Conservation (phyloP, 176 grass and related monocot species). For the Carex parvula region DNA sequence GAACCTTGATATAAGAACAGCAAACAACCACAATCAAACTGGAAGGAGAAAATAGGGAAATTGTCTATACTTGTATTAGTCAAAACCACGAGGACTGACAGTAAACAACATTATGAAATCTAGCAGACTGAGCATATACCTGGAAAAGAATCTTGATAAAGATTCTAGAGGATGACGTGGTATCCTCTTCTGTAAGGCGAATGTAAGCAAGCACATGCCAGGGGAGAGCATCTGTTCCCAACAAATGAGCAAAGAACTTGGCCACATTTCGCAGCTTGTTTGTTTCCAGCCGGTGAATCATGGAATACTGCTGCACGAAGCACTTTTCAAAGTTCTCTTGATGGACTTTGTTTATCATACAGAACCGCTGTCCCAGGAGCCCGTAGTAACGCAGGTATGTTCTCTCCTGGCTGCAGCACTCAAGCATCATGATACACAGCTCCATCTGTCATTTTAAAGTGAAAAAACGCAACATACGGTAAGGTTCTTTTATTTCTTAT, state of each 20-base stretch:
- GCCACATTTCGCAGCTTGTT: conserved; percentile 94
- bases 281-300: conserved; percentile 90
- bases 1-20: conserved; percentile 13
- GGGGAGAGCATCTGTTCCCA: conserved; percentile 73
- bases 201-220: conserved; percentile 95
- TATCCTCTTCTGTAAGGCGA: conserved; percentile 91
- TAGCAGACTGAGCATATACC: conserved; percentile 39
- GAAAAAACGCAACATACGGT: neutral
- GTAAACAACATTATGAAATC: neutral
- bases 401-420: conserved; percentile 95
- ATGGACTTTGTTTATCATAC: conserved; percentile 90
- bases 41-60: neutral
- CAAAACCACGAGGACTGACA: neutral
- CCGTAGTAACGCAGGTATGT: conserved; percentile 93
- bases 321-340: conserved; percentile 97
- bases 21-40: conserved; percentile 3
- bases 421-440: conserved; percentile 88
- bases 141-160: conserved; percentile 98
- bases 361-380: conserved; percentile 81
- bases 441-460: conserved; percentile 63
- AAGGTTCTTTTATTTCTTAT: neutral
- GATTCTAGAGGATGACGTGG: conserved; percentile 87
- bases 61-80: neutral
- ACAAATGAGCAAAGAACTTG: conserved; percentile 92
- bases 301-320: conserved; percentile 91